phyloP scores from a whole-genome alignment of 495 filamentous ascomycete species.

The Glarea lozoyensis region DNA sequence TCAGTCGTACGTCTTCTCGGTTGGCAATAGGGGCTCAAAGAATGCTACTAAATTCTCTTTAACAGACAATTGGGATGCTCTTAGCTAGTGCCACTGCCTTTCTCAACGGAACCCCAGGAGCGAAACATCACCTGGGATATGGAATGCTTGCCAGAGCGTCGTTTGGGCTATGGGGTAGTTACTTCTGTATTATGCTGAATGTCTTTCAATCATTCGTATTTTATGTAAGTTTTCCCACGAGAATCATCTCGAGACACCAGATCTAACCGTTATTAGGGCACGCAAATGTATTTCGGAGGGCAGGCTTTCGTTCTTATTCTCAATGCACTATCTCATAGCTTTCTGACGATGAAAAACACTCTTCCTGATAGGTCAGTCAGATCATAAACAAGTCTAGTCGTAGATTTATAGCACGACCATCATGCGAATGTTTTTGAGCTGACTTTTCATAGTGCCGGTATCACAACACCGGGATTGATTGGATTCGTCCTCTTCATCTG shows the following conservation, averaged over 20 bases:
- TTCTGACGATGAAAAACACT: constrained; percentile 5
- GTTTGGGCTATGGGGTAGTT: constrained; percentile 4
- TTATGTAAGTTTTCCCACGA: no score
- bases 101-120: constrained; percentile 1
- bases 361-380: constrained; percentile 10
- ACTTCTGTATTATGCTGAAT: constrained; percentile 4
- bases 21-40: background rate
- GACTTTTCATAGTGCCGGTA: constrained; percentile 10
- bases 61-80: background rate
- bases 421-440: background rate
- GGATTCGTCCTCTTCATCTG: constrained; percentile 8
- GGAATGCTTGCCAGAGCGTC: constrained; percentile 1
- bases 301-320: constrained; percentile 7
- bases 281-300: constrained; percentile 50
- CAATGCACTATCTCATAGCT: constrained; percentile 1
- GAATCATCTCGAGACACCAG: no score
- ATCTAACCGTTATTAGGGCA: no score
- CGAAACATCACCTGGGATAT: constrained; percentile 8
- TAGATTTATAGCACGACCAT: background rate
- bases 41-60: background rate
- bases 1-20: background rate
- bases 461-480: constrained; percentile 23
- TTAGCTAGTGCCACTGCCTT: background rate
- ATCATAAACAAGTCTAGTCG: no score
- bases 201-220: constrained; percentile 29